Percentiles rank a stretch among this genome's conserved stretches.
These are phyloP conservation scores for Albizia julibrissin DNA, from an alignment of 306 rosid genomes.

Conservation along the genomic window DNA sequence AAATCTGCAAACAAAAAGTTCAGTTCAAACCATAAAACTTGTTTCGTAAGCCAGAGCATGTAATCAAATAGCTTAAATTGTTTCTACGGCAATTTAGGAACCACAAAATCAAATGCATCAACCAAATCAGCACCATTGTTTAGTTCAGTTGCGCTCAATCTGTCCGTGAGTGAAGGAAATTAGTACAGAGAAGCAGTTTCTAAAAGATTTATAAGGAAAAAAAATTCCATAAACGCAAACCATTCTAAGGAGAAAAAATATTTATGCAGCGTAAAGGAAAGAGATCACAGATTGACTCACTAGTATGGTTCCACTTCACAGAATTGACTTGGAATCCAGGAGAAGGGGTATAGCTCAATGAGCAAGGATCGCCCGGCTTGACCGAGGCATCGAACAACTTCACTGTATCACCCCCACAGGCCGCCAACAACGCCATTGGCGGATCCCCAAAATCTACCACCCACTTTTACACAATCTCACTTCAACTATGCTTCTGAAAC, in stretches of 20 bases:
- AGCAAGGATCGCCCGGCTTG: conserved; percentile 85
- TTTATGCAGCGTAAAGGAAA: neutral
- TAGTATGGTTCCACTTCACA: conserved; percentile 96
- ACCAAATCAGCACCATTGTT: conserved; percentile 3
- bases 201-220: neutral
- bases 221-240: conserved; percentile 27
- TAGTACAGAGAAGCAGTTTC: neutral
- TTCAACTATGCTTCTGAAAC: neutral
- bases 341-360: conserved; percentile 83
- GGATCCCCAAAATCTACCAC: conserved; percentile 60
- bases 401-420: conserved; percentile 91
- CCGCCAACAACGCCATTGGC: conserved; percentile 75
- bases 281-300: conserved; percentile 47
- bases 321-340: conserved; percentile 82
- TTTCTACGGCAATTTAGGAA: neutral
- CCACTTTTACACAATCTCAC: neutral
- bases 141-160: neutral
- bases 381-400: conserved; percentile 88
- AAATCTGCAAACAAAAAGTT: conserved; percentile 57
- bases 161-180: neutral
- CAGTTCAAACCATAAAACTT: neutral
- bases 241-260: neutral
- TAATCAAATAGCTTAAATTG: neutral
- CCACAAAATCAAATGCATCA: neutral
- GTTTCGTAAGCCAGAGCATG: neutral